A percentile compares a stretch with the other conserved stretches of the same genome.
These are phyloP conservation scores for Begonia peltatifolia DNA, from an alignment of 306 rosid species.

Conservation along the genomic window DNA sequence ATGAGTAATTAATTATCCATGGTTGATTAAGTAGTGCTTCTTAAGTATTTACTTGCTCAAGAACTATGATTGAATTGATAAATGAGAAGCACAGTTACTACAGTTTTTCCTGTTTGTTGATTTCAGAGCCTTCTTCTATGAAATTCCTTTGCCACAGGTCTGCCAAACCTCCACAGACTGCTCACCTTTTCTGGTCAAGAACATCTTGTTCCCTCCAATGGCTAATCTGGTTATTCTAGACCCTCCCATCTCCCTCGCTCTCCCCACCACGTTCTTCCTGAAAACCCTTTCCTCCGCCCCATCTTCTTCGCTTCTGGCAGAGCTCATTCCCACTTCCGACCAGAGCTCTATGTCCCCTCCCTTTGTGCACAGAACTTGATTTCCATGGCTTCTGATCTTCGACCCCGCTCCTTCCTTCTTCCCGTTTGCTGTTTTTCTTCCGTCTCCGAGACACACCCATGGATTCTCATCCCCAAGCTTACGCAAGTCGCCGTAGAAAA, in stretches of 20 bases:
- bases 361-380: conserved; percentile 63
- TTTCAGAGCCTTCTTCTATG: too few species aligned
- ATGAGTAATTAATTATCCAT: too few species aligned
- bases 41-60: too few species aligned
- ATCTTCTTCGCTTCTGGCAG: conserved; percentile 10
- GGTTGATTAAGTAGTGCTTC: too few species aligned
- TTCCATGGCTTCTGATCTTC: conserved; percentile 68
- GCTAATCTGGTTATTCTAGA: conserved; percentile 42
- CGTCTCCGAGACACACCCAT: conserved; percentile 68
- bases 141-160: conserved; percentile 45
- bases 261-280: conserved; percentile 74
- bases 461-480: conserved; percentile 33
- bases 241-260: conserved; percentile 60
- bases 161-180: conserved; percentile 92
- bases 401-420: conserved; percentile 79
- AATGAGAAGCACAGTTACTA: too few species aligned
- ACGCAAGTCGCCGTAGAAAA: conserved; percentile 48
- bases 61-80: too few species aligned
- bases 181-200: conserved; percentile 59
- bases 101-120: too few species aligned
- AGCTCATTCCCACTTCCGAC: conserved; percentile 62
- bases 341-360: conserved; percentile 69
- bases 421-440: conserved; percentile 34
- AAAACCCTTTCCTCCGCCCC: conserved; percentile 33
- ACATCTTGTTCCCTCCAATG: conserved; percentile 91